phyloP scores from a whole-genome alignment of 805 yeast species.

The Candida methanosorbosa region DNA sequence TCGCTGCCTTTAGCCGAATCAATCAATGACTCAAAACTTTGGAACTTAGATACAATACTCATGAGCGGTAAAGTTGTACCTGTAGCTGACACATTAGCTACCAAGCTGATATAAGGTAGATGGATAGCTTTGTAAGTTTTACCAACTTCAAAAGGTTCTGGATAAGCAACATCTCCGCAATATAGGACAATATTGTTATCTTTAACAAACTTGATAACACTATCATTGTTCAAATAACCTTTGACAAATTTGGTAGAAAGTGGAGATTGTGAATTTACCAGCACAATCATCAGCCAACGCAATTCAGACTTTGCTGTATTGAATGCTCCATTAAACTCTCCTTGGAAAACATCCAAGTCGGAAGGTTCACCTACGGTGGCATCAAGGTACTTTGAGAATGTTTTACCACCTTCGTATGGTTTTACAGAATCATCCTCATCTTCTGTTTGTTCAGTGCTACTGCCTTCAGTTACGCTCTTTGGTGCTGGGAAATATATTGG shows the following conservation, averaged over 20 bases:
- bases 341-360: conserved; percentile 21
- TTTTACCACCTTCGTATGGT: conserved; percentile 5
- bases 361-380: conserved; percentile 14
- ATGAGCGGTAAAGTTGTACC: conserved; percentile 39
- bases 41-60: conserved; percentile 38
- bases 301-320: conserved; percentile 28
- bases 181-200: conserved; percentile 45
- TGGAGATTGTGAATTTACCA: conserved; percentile 38
- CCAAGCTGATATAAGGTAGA: conserved; percentile 47
- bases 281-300: conserved; percentile 45
- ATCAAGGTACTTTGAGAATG: conserved; percentile 9
- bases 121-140: conserved; percentile 40
- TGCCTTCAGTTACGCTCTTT: conserved; percentile 11
- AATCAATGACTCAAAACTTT: conserved; percentile 15
- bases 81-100: conserved; percentile 48
- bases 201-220: conserved; percentile 29
- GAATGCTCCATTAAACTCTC: conserved; percentile 35
- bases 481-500: conserved; percentile 13
- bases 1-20: conserved; percentile 9
- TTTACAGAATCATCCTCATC: conserved; percentile 3
- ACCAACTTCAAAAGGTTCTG: conserved; percentile 63
- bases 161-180: conserved; percentile 53
- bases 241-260: conserved; percentile 34
- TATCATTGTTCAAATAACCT: conserved; percentile 34
- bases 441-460: conserved; percentile 7